Conservation (phyloP, 2,329 filamentous ascomycete species). For the Xylaria polymorpha region DNA sequence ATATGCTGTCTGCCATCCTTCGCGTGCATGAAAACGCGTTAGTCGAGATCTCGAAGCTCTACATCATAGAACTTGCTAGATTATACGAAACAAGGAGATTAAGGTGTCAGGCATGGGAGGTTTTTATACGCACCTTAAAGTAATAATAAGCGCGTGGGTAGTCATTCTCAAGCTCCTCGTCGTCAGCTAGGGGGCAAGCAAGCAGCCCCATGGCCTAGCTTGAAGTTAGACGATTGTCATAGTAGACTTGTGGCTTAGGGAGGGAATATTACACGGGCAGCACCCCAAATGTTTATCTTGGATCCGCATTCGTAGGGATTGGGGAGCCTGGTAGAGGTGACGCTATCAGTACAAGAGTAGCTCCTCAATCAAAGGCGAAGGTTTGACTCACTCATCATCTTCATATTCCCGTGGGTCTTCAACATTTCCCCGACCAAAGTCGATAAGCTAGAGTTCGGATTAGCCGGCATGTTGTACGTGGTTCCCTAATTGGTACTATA, state of each 20-base stretch:
- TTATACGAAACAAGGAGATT: too few relatives aligned
- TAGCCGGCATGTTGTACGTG: neutral
- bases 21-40: too few relatives aligned
- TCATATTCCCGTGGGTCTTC: neutral
- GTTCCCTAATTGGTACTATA: neutral
- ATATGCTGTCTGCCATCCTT: neutral
- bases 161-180: neutral
- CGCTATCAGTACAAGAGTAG: neutral
- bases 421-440: constrained; percentile 22
- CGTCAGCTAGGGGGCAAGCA: neutral
- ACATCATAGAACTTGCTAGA: too few relatives aligned
- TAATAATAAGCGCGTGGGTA: neutral
- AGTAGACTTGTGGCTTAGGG: neutral
- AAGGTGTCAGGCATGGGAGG: too few relatives aligned
- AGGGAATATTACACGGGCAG: neutral
- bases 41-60: too few relatives aligned
- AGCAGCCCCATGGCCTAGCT: constrained; percentile 1
- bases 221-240: neutral
- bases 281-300: neutral
- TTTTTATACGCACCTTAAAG: neutral
- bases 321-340: neutral
- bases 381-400: neutral
- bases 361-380: neutral
- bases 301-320: constrained; percentile 5
- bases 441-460: constrained; percentile 20